A percentile compares a stretch with the other conserved stretches of the same genome.
Evolutionary conservation across 2,329 filamentous ascomycete species (phyloP).

Genomic region (Seiridium cupressi): DNA sequence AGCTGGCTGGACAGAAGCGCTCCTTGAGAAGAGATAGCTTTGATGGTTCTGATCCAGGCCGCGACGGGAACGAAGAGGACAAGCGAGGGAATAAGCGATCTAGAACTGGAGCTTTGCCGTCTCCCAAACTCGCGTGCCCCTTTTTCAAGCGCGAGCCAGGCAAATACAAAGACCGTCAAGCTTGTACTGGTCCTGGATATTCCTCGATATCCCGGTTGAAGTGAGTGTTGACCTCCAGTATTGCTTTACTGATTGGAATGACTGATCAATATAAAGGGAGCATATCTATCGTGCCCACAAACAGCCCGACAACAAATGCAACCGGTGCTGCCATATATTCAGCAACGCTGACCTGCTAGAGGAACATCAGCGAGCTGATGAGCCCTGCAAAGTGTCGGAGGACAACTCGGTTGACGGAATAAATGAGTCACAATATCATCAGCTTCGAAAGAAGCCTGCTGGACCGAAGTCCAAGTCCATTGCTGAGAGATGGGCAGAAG

Average conservation of each 20-base stretch:
- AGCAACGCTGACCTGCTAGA: not conserved
- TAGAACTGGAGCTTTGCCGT: not conserved
- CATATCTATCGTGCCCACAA: conserved; percentile 9
- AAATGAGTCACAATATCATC: conserved; percentile 4
- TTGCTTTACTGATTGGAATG: no score
- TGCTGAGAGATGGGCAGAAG: conserved; percentile 4
- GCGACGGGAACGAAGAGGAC: conserved; percentile 1
- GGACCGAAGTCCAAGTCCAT: not conserved
- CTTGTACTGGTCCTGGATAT: conserved; percentile 8
- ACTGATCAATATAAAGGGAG: conserved; percentile 2
- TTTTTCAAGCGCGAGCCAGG: conserved; percentile 7
- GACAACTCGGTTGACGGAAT: not conserved
- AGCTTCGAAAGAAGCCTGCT: conserved; percentile 6
- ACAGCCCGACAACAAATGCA: conserved; percentile 6
- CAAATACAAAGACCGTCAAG: not conserved
- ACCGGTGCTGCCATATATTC: conserved; percentile 3
- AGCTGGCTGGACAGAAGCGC: conserved; percentile 4
- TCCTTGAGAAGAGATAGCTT: not conserved
- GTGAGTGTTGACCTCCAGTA: not conserved
- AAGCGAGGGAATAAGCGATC: conserved; percentile 3
- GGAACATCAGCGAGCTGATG: conserved; percentile 6
- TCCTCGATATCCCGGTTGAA: conserved; percentile 4
- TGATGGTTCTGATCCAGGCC: conserved; percentile 1
- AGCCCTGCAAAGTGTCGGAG: not conserved
- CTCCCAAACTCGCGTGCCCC: conserved; percentile 5